Evolutionary conservation across 495 filamentous ascomycete species (phyloP), one percentile per base, ranked within the genome.

Genomic region (Aspergillus bertholletiae): DNA sequence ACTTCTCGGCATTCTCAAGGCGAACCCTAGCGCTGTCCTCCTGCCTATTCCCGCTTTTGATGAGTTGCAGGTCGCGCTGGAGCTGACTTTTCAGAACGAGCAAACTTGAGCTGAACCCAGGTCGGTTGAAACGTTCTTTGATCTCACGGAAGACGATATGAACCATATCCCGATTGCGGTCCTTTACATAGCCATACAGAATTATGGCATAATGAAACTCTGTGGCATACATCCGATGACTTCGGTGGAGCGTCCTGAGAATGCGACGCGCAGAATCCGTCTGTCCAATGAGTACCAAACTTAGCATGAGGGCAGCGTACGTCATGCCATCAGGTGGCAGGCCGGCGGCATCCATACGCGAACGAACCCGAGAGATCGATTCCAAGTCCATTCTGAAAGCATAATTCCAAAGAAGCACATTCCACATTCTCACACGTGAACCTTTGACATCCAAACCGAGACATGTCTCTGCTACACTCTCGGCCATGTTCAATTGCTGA

Each of bases 131-230:
- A 21, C 73, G 68, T 15, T 69, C 51, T 43, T 70, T 27, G 75
- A 89, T 86, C 40, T 77, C 70, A 12, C 71, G 62, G 39, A 82
- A 79, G 20, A 84, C 67, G 37, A 71, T 58, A 49, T 82, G 76
- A 7, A 83, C 80, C 65, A 77, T 80, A 12, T 69, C 66, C 35
- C 73, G 71, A 32, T 84, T 73, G 34, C 75, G 67, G 34, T 65
- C 68, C 28, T 61, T 70, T 41, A 87, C 63, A 57, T 81, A 89
- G 3, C 84, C 88, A 23, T 79, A 75, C 74, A 94, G 84, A 23
- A 93, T 68, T 5, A 90, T 80, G n/a, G 84, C 78, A 64, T 90
- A 95, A 65, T 96, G 90, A 11, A 87, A 76, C 12, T 81, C 75
- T 0, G 81, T 86, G 3, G 83, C 78, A 46, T 79, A 71, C 22